Evolutionary conservation across 345 rosid genomes (phyloP), one percentile per base, ranked within the genome.

Genomic region (Citrus reticulata): DNA sequence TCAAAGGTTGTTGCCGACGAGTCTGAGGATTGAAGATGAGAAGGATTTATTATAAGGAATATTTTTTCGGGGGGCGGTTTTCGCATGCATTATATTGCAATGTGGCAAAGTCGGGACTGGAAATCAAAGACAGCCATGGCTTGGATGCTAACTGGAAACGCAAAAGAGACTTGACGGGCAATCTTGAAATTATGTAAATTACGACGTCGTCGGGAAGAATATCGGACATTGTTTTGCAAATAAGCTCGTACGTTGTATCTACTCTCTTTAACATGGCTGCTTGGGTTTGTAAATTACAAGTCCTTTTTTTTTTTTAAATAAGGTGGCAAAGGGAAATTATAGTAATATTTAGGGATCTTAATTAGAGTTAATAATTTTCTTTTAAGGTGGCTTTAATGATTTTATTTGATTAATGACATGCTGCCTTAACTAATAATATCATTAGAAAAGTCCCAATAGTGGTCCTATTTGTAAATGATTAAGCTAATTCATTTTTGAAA

Each of bases 331-430:
- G 51, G 51, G 51, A 13, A 46, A 46, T 46, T 46, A 46, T 46
- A 46, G 17, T 46, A 46, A 46, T 46, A 46, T 10, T 8, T 9
- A 51, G 57, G 57, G 1, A 51, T 51, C 22, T 17, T 46, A 46
- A 46, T 54, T 54, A 17, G 58, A 19, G 58, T 54, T 51, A 51
- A 51, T 51, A 51, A 51, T 14, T 4, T 51, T 49, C 6, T 51
- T 54, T 54, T 16, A 54, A 17, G 22, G 58, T 54, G 2, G 58
- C 22, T 54, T 17, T 17, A 54, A 4, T 0, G 22, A 17, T 17
- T 54, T 39, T 20, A 60, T 64, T 24, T 66, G 72, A 76, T 55
- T 51, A 66, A 19, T 76, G 63, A 66, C 72, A 22, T 13, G 79
- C 60, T 66, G 79, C 51, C 72, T 46, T 30, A 64, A 42, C 49